These are phyloP conservation scores for Xerocomellus amylosporus DNA, from an alignment of 768 basidiomycete species.

Conservation along the genomic window DNA sequence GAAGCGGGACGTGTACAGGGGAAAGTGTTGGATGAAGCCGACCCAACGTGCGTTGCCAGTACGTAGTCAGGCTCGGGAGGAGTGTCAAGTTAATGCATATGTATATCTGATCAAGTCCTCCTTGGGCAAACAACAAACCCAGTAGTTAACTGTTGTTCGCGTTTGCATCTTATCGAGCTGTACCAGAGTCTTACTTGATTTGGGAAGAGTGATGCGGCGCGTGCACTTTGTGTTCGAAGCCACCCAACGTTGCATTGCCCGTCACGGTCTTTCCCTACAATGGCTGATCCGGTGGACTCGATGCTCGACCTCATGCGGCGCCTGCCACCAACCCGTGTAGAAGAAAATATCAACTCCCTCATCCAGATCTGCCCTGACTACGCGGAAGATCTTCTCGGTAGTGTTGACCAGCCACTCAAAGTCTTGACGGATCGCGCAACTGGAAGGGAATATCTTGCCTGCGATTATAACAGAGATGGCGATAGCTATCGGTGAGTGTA, in stretches of 20 bases:
- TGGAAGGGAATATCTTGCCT: slow-evolving; percentile 87
- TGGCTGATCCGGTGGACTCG: slow-evolving; percentile 81
- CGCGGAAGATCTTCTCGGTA: slow-evolving; percentile 91
- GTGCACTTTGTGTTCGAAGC: neutral
- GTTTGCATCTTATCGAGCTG: neutral
- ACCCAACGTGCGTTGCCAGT: neutral
- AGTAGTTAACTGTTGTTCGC: neutral
- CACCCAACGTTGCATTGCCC: neutral
- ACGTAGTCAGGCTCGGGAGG: neutral
- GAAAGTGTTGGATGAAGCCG: slow-evolving; percentile 10
- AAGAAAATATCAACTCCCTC: slow-evolving; percentile 82
- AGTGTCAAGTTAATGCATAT: neutral
- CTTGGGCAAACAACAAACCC: neutral
- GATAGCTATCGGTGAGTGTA: slow-evolving; percentile 70
- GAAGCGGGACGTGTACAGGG: slow-evolving; percentile 34
- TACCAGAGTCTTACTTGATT: slow-evolving; percentile 6
- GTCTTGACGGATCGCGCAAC: slow-evolving; percentile 75
- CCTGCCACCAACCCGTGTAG: slow-evolving; percentile 86
- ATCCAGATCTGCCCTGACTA: slow-evolving; percentile 86
- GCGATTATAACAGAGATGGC: slow-evolving; percentile 91
- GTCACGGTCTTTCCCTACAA: slow-evolving; percentile 26
- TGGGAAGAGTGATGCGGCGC: neutral
- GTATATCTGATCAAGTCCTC: neutral
- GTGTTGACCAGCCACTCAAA: slow-evolving; percentile 92
- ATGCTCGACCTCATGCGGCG: slow-evolving; percentile 96